Conservation (phyloP, 225 moss, liverwort and hornwort genomes). For the Climacium dendroides region DNA sequence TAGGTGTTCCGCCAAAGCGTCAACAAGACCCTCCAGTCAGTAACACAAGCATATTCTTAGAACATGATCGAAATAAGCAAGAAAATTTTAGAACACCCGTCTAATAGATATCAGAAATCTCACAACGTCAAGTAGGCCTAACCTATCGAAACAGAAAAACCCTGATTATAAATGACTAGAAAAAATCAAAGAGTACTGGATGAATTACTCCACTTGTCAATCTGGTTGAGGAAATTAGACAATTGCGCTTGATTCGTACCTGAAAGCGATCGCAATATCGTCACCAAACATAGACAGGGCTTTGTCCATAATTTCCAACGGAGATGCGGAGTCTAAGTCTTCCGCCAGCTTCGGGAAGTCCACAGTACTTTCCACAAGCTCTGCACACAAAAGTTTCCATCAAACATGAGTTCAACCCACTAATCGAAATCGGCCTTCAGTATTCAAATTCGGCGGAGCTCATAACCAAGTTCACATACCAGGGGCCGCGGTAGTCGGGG, state of each 20-base stretch:
- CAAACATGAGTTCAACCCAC: background rate
- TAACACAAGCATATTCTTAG: background rate
- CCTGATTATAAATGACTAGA: background rate
- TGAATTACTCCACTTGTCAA: too few species aligned
- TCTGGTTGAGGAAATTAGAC: background rate
- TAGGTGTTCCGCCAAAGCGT: background rate
- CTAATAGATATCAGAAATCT: background rate
- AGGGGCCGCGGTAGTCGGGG: slow-evolving; percentile 23
- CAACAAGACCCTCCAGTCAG: background rate
- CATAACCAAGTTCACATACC: background rate
- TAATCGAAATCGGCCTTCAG: background rate
- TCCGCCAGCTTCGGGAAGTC: slow-evolving; percentile 33
- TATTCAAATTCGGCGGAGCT: background rate
- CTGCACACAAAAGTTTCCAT: background rate
- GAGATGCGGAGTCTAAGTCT: slow-evolving; percentile 52
- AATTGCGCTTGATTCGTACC: slow-evolving; percentile 11
- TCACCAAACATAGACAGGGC: slow-evolving; percentile 66
- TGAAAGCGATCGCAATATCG: slow-evolving; percentile 91
- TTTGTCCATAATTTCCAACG: slow-evolving; percentile 59
- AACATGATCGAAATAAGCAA: background rate
- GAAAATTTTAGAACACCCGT: too few species aligned
- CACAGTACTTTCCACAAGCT: slow-evolving; percentile 21
- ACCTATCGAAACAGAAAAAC: background rate
- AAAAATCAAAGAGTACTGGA: background rate
- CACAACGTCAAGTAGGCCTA: background rate